These are phyloP conservation scores for Juglanconis sp. DNA, from an alignment of 2,329 filamentous ascomycete species.

Conservation along the genomic window DNA sequence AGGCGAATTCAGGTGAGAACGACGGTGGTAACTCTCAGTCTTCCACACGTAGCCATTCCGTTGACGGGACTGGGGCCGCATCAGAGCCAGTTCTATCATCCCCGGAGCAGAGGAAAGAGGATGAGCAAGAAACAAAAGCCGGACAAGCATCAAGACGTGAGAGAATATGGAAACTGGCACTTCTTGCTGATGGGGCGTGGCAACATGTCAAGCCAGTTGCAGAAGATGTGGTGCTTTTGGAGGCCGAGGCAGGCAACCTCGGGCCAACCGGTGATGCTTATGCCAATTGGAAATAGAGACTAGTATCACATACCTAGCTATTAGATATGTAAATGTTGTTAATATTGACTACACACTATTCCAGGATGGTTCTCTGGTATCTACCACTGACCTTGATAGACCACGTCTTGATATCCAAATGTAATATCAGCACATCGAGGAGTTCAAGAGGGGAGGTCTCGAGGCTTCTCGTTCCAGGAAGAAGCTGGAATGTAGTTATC, in stretches of 20 bases:
- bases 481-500: too few relatives aligned
- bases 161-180: neutral
- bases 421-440: too few relatives aligned
- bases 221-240: neutral
- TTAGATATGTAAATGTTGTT: too few relatives aligned
- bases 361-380: too few relatives aligned
- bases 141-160: neutral
- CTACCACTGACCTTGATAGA: too few relatives aligned
- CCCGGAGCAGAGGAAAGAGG: neutral
- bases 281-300: neutral
- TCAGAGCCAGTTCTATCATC: neutral
- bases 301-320: too few relatives aligned
- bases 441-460: too few relatives aligned
- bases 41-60: neutral
- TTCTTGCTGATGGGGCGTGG: neutral
- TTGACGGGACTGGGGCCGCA: neutral
- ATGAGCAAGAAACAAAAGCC: neutral
- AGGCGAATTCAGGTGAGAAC: neutral
- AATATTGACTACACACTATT: too few relatives aligned
- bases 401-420: too few relatives aligned
- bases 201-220: neutral
- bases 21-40: neutral
- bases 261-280: neutral
- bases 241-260: neutral
- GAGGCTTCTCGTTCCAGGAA: too few relatives aligned